Percentiles rank a stretch among this genome's conserved stretches.
phyloP scores from a whole-genome alignment of 148 eudicot species.

The Camellia japonica region DNA sequence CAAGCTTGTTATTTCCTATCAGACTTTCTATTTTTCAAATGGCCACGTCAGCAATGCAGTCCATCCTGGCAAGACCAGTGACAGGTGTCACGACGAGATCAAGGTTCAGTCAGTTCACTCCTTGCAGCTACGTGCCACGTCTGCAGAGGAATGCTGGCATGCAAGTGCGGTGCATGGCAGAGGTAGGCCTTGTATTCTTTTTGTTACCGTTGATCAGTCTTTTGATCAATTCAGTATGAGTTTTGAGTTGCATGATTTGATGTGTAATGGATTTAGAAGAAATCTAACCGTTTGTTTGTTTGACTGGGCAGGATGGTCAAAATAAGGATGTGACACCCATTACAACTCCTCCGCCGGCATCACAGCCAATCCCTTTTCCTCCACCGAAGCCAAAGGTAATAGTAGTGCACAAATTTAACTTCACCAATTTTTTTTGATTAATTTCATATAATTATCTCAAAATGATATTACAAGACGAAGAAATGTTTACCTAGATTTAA shows the following conservation, averaged over 20 bases:
- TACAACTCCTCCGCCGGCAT: not conserved
- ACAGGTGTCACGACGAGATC: not conserved
- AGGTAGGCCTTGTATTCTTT: conserved; percentile 1
- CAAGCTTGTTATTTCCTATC: no score
- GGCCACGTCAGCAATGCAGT: conserved; percentile 34
- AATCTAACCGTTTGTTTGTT: not conserved
- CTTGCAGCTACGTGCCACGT: conserved; percentile 12
- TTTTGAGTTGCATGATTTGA: no score
- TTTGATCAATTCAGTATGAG: no score
- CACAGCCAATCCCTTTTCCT: conserved; percentile 21
- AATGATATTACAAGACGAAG: no score
- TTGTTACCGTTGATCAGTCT: not conserved
- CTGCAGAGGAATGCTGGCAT: conserved; percentile 14
- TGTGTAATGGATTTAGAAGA: no score
- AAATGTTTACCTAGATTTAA: no score
- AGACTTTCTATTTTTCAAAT: not conserved
- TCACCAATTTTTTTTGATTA: no score
- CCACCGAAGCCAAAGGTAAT: conserved; percentile 27
- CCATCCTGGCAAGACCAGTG: conserved; percentile 24
- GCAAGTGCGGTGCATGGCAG: conserved; percentile 32
- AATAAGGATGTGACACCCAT: conserved; percentile 8
- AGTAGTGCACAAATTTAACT: no score
- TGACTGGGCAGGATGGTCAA: not conserved
- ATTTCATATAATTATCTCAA: no score
- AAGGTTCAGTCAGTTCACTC: not conserved